Evolutionary conservation across 106 monocot species (phyloP), one percentile per base, ranked within the genome.

Genomic region (Dendrobium huoshanense): DNA sequence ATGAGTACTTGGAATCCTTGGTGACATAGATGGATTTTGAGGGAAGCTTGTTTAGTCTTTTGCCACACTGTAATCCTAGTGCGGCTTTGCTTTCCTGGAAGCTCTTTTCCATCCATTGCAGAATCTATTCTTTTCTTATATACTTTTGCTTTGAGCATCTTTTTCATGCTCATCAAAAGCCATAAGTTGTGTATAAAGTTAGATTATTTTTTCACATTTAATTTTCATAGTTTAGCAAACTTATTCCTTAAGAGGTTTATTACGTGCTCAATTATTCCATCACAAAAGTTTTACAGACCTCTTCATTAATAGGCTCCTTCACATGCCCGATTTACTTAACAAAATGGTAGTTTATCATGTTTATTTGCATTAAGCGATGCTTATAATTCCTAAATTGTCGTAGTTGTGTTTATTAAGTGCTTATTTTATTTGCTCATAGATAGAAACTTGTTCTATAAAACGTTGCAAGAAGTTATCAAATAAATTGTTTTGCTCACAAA

Each of bases 1-100:
- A 98, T 83, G 94, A 98, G 61, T 98, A 92, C 72, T 85, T 98
- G 77, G 98, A 98, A 84, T 86, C 94, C 19, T 88, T 92, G 79
- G 78, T 79, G 41, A 77, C 56, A 77, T 85, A 87, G 76, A 37
- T 73, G 70, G 56, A 58, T 41, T 37, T 76, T 25, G 48, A 25
- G 49, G 1, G 49, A 76, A 25, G 25, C 24, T 47, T 49, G 10
- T 43, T 27, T 76, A 49, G 9, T 76, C 24, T 76, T 76, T 76
- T 49, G 76, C 47, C 7, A 25, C 49, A 29, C 40, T 76, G 24
- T 49, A 25, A 76, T 76, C 51, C 49, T 76, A 24, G 43, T 51
- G 3, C 4, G 41, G 76, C 49, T 76, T 76, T 76, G 5, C 13
- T 75, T 45, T 41, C 25, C 2, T 15, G 76, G 27, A 49, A 25